These are phyloP conservation scores for Hypoxylon crocopeplum DNA, from an alignment of 495 filamentous ascomycete species.

Conservation along the genomic window DNA sequence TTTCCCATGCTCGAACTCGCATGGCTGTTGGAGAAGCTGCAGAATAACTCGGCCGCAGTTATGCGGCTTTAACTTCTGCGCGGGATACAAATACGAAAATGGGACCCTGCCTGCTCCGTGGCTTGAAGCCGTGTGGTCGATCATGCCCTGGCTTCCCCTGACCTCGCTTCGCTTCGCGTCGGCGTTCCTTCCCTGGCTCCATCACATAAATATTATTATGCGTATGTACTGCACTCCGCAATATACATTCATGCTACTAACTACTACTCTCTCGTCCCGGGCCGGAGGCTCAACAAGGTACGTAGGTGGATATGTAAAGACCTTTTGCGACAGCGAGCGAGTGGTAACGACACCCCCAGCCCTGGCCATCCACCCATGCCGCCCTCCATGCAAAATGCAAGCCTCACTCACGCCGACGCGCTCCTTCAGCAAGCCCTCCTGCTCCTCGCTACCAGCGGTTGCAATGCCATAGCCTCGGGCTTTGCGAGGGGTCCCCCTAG, in stretches of 20 bases:
- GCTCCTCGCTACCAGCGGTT: slow-evolving; percentile 17
- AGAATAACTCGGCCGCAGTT: too few species aligned
- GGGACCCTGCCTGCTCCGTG: not conserved
- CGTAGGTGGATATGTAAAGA: not conserved
- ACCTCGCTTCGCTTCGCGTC: slow-evolving; percentile 16
- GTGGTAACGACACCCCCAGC: not conserved
- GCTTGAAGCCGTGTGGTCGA: not conserved
- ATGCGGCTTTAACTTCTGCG: not conserved
- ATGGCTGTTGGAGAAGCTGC: too few species aligned
- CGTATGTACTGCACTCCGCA: not conserved
- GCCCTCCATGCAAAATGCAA: not conserved
- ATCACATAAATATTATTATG: not conserved
- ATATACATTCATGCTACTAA: not conserved
- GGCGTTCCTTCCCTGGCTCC: slow-evolving; percentile 6
- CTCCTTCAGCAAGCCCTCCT: not conserved
- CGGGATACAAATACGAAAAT: not conserved
- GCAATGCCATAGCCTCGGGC: slow-evolving; percentile 5
- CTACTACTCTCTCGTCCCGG: not conserved
- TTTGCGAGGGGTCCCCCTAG: too few species aligned
- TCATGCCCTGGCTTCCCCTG: not conserved
- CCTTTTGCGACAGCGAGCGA: not conserved
- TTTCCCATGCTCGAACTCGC: too few species aligned
- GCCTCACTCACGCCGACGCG: not conserved
- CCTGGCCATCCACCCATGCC: not conserved
- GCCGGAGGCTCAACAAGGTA: not conserved